These are phyloP conservation scores for Aspergillus sp. DNA, from an alignment of 2,329 filamentous ascomycete species.

Conservation along the genomic window DNA sequence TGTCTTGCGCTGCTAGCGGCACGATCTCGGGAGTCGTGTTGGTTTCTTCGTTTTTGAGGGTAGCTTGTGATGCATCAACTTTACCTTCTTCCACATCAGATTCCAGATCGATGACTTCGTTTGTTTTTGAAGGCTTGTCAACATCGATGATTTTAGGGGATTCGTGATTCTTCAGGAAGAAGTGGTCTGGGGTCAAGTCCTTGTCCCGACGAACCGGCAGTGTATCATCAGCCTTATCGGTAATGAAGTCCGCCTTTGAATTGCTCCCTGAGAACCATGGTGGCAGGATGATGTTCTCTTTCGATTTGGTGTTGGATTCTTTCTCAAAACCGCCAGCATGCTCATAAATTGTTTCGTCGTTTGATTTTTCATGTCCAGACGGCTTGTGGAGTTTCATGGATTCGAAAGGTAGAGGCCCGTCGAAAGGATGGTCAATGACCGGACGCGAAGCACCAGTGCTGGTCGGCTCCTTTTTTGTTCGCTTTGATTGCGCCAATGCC, in stretches of 20 bases:
- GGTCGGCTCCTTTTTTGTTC: constrained; percentile 49
- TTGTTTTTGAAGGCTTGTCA: constrained; percentile 31
- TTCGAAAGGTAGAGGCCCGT: constrained; percentile 86
- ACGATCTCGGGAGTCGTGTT: not conserved
- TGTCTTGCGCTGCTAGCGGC: not conserved
- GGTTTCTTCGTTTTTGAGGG: not conserved
- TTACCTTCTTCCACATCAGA: constrained; percentile 16
- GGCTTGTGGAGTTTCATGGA: constrained; percentile 70
- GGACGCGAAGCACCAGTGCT: constrained; percentile 47
- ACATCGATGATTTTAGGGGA: constrained; percentile 42
- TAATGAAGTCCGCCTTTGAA: constrained; percentile 32
- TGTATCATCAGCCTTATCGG: constrained; percentile 25
- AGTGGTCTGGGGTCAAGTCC: constrained; percentile 21
- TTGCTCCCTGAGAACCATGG: constrained; percentile 47
- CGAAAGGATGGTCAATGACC: constrained; percentile 59
- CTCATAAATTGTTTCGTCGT: constrained; percentile 55
- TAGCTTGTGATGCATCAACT: not conserved
- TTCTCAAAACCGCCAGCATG: constrained; percentile 66
- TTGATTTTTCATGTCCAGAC: constrained; percentile 37
- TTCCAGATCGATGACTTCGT: constrained; percentile 34
- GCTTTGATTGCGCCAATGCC: constrained; percentile 70
- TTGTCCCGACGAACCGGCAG: constrained; percentile 23
- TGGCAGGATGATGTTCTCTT: constrained; percentile 38
- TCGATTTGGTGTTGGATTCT: constrained; percentile 35
- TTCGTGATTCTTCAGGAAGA: constrained; percentile 31